Percentiles rank a stretch among this genome's conserved stretches.
These are phyloP conservation scores for Lactarius vividus DNA, from an alignment of 768 basidiomycete genomes.

Conservation along the genomic window DNA sequence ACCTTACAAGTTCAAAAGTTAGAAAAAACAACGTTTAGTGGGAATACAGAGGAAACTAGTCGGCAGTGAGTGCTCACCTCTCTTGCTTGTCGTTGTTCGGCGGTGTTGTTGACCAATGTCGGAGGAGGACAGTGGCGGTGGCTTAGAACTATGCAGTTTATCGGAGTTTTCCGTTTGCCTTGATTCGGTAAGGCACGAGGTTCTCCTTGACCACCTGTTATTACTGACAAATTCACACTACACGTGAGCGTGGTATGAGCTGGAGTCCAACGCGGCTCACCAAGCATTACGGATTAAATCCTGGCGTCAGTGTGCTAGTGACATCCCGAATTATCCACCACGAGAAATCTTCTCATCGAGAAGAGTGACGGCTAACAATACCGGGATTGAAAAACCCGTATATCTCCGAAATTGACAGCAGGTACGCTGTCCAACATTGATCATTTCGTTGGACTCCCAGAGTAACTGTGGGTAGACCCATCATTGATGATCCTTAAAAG, in stretches of 20 bases:
- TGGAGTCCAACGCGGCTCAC: not conserved
- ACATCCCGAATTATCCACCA: not conserved
- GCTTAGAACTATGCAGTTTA: conserved; percentile 23
- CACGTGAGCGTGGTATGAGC: not conserved
- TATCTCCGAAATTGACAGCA: too few species aligned
- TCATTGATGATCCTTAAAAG: too few species aligned
- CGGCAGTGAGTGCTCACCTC: conserved; percentile 14
- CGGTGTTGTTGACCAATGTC: conserved; percentile 5
- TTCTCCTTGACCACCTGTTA: not conserved
- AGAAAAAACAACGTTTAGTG: not conserved
- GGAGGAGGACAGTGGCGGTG: conserved; percentile 13
- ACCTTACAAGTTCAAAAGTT: conserved; percentile 10
- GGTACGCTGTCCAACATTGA: too few species aligned
- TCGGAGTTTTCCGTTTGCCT: conserved; percentile 1
- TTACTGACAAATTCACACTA: not conserved
- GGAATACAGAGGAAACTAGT: not conserved
- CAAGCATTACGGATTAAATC: not conserved
- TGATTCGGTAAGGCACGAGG: too few species aligned
- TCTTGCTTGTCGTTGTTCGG: conserved; percentile 8
- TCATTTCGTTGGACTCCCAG: too few species aligned
- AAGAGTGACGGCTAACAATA: too few species aligned
- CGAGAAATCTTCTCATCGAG: not conserved
- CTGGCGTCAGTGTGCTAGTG: not conserved
- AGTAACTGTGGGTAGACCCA: too few species aligned
- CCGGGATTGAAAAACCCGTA: too few species aligned